phyloP scores from a whole-genome alignment of 192 early-diverging fungal species.

The Linderina pennispora region DNA sequence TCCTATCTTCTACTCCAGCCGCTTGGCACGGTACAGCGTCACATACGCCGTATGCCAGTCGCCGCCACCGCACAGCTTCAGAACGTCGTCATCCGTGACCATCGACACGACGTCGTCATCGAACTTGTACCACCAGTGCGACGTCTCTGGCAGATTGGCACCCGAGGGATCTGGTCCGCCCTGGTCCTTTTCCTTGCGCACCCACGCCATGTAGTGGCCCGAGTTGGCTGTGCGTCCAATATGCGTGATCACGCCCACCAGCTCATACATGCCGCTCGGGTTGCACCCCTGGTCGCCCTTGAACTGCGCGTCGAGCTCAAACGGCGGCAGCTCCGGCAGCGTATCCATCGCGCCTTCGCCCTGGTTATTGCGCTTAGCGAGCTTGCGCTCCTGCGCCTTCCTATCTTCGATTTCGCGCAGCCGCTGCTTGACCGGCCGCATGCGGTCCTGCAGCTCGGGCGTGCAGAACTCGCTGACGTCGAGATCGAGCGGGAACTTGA shows the following conservation, averaged over 20 bases:
- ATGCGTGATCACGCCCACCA: slow-evolving; percentile 92
- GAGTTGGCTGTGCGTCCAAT: slow-evolving; percentile 90
- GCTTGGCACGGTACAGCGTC: slow-evolving; percentile 78
- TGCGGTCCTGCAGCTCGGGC: slow-evolving; percentile 68
- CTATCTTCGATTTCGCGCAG: slow-evolving; percentile 72
- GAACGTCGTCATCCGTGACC: slow-evolving; percentile 79
- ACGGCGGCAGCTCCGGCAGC: background rate
- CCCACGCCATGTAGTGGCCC: slow-evolving; percentile 96
- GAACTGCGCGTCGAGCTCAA: slow-evolving; percentile 62
- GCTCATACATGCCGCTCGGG: slow-evolving; percentile 84
- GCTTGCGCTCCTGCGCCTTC: slow-evolving; percentile 48
- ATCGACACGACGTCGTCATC: slow-evolving; percentile 93
- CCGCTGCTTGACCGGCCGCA: slow-evolving; percentile 54
- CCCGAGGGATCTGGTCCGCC: slow-evolving; percentile 40
- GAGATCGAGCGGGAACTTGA: slow-evolving; percentile 90
- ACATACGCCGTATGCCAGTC: slow-evolving; percentile 86
- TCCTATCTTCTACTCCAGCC: slow-evolving; percentile 33
- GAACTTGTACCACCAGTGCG: slow-evolving; percentile 83
- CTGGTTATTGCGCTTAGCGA: slow-evolving; percentile 34
- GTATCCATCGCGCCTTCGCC: background rate
- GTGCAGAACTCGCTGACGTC: slow-evolving; percentile 87
- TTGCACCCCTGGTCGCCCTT: slow-evolving; percentile 78
- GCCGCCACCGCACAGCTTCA: slow-evolving; percentile 86
- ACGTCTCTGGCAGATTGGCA: slow-evolving; percentile 19
- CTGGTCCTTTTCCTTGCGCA: slow-evolving; percentile 60